These are phyloP conservation scores for Liriodendron chinense DNA, from an alignment of 164 flowering plant genomes.

Conservation along the genomic window DNA sequence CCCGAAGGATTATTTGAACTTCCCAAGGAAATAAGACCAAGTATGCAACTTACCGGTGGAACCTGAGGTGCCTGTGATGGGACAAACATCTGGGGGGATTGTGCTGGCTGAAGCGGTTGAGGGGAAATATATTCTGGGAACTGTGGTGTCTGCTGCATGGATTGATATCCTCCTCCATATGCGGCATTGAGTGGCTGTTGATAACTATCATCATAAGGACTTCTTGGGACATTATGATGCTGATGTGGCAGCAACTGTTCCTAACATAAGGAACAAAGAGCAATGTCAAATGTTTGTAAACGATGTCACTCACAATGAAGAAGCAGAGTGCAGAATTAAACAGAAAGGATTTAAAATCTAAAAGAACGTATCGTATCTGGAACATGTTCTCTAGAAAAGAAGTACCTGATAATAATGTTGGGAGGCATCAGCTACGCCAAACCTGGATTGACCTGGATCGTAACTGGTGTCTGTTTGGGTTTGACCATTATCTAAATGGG, in stretches of 20 bases:
- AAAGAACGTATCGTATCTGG: neutral
- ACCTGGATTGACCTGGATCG: conserved; percentile 34
- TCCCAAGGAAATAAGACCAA: neutral
- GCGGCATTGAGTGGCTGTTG: conserved; percentile 40
- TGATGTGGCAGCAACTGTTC: conserved; percentile 21
- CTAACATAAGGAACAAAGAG: conserved; percentile 21
- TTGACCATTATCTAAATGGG: conserved; percentile 34
- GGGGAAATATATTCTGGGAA: conserved; percentile 29
- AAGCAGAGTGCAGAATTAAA: neutral
- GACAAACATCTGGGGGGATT: conserved; percentile 50
- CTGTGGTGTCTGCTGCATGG: conserved; percentile 10
- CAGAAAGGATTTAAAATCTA: neutral
- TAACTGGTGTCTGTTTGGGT: conserved; percentile 34
- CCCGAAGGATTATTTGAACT: too few species aligned
- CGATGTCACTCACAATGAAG: neutral
- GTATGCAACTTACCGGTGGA: conserved; percentile 39
- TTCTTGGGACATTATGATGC: conserved; percentile 38
- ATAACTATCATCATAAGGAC: conserved; percentile 58
- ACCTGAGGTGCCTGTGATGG: conserved; percentile 56
- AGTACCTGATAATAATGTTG: conserved; percentile 63
- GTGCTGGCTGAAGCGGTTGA: conserved; percentile 47
- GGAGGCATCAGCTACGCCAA: conserved; percentile 29
- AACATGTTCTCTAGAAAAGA: neutral
- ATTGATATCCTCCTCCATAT: conserved; percentile 34
- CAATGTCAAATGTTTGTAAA: neutral